phyloP scores from a whole-genome alignment of 179 eudicot genomes.

The Nepenthes alata region DNA sequence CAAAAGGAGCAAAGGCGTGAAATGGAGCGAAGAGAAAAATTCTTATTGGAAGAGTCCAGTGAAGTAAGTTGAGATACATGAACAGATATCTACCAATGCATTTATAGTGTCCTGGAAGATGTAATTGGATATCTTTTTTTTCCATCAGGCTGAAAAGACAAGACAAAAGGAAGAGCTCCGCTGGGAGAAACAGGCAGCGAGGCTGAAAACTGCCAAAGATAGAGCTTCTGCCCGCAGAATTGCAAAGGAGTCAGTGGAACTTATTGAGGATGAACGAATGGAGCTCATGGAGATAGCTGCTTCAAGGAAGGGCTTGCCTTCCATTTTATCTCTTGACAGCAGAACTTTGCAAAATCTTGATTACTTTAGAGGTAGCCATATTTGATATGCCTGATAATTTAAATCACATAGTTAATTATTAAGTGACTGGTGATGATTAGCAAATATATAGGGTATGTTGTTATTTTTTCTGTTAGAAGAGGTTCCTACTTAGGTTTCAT shows the following conservation, averaged over 20 bases:
- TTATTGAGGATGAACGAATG: conserved; percentile 77
- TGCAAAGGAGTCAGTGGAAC: conserved; percentile 83
- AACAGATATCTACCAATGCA: neutral
- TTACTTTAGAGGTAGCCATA: conserved; percentile 42
- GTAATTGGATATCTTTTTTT: neutral
- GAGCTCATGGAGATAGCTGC: conserved; percentile 93
- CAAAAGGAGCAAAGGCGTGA: conserved; percentile 89
- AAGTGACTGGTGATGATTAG: too few species aligned
- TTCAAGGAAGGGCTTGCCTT: conserved; percentile 50
- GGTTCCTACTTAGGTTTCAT: too few species aligned
- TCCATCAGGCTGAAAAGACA: conserved; percentile 61
- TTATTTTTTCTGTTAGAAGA: too few species aligned
- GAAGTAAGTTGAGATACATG: conserved; percentile 35
- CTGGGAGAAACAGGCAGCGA: conserved; percentile 76
- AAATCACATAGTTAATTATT: too few species aligned
- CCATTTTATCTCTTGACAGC: conserved; percentile 63
- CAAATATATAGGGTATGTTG: too few species aligned
- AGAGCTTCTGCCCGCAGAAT: conserved; percentile 85
- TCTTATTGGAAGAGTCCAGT: conserved; percentile 51
- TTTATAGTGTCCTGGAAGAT: neutral
- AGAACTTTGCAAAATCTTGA: conserved; percentile 67
- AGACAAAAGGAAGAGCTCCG: conserved; percentile 79
- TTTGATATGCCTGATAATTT: neutral
- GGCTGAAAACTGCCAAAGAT: conserved; percentile 81
- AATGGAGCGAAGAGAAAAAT: conserved; percentile 74